Percentiles rank a stretch among this genome's conserved stretches.
Evolutionary conservation across 148 eudicot species (phyloP).

Genomic region (Spergularia bocconei): DNA sequence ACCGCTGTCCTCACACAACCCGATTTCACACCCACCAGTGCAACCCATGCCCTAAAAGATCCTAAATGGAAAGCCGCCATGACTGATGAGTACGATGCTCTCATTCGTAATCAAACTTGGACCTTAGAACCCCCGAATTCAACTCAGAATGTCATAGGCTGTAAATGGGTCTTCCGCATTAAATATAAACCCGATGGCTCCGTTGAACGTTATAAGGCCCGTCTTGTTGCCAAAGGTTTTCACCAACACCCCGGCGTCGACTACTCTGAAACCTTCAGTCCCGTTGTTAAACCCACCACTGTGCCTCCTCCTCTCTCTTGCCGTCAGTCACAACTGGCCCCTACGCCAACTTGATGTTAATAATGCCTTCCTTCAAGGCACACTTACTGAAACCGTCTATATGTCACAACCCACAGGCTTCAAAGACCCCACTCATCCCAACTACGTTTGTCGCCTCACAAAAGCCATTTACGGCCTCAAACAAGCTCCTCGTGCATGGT

Average conservation of each 20-base stretch:
- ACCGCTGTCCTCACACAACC: too few species aligned
- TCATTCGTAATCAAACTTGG: background rate
- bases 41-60: background rate
- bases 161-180: slow-evolving; percentile 10
- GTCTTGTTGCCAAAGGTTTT: background rate
- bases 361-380: background rate
- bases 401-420: background rate
- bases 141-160: slow-evolving; percentile 5
- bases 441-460: background rate
- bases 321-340: background rate
- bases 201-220: background rate
- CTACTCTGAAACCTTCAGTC: slow-evolving; percentile 4
- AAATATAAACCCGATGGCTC: background rate
- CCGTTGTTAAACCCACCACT: background rate
- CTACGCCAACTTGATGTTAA: too few species aligned
- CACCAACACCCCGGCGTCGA: background rate
- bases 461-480: slow-evolving; percentile 4
- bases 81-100: background rate
- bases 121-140: background rate
- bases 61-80: background rate
- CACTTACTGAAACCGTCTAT: background rate
- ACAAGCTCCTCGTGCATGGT: background rate
- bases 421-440: background rate
- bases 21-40: too few species aligned
- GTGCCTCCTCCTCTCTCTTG: background rate